Conservation (phyloP, 1,139 yeast genomes). For the Yamadazyma oceani region DNA sequence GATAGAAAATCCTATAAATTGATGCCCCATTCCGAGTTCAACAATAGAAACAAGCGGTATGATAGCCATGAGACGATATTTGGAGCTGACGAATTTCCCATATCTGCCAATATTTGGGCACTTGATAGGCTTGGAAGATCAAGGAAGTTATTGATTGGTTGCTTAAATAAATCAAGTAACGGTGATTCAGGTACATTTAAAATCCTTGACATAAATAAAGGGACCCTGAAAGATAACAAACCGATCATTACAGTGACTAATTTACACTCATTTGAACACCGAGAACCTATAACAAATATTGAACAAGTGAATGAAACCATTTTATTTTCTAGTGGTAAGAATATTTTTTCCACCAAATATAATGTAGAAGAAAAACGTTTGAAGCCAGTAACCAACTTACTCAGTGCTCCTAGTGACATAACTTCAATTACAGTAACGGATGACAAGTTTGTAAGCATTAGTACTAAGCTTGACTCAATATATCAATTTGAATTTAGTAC, state of each 20-base stretch:
- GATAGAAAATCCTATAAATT: conserved; percentile 32
- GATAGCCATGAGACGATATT: conserved; percentile 24
- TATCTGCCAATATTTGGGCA: conserved; percentile 28
- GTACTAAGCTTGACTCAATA: conserved; percentile 44
- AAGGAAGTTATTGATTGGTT: conserved; percentile 45
- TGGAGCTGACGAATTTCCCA: conserved; percentile 34
- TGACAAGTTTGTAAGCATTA: conserved; percentile 25
- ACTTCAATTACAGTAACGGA: conserved; percentile 29
- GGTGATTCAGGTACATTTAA: conserved; percentile 34
- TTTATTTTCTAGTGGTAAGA: conserved; percentile 33
- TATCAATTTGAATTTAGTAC: conserved; percentile 24
- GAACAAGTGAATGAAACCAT: conserved; percentile 37
- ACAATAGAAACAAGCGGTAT: conserved; percentile 18
- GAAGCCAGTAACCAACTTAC: conserved; percentile 26
- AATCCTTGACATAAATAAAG: conserved; percentile 39
- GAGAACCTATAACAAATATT: conserved; percentile 37
- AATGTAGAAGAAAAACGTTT: conserved; percentile 38
- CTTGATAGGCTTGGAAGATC: conserved; percentile 33
- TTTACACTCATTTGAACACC: conserved; percentile 37
- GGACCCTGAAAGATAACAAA: conserved; percentile 19
- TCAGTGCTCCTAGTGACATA: conserved; percentile 39
- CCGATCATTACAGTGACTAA: conserved; percentile 28
- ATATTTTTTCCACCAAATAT: conserved; percentile 40
- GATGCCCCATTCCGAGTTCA: conserved; percentile 22
- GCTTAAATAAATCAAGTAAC: conserved; percentile 18